Percentiles rank a stretch among this genome's conserved stretches.
Evolutionary conservation across 2,329 filamentous ascomycete genomes (phyloP).

Genomic region (Blastomyces gilchristii): DNA sequence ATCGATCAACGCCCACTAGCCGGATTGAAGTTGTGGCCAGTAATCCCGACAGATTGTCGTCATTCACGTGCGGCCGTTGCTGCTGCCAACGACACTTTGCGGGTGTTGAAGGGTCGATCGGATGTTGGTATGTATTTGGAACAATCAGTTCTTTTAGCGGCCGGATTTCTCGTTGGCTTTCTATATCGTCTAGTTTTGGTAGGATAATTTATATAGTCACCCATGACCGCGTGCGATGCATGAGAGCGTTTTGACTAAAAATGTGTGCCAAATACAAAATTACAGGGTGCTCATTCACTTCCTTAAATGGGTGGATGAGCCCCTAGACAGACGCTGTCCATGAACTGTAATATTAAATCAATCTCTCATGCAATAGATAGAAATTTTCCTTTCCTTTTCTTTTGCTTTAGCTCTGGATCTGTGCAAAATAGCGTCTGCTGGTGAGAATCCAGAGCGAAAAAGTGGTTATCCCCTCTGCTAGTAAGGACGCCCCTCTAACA

Average conservation of each 20-base stretch:
- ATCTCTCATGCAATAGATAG: not conserved
- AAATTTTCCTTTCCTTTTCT: too few relatives aligned
- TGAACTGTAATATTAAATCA: not conserved
- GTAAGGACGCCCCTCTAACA: not conserved
- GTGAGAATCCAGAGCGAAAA: not conserved
- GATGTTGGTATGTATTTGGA: conserved; percentile 47
- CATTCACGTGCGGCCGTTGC: conserved; percentile 48
- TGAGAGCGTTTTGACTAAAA: too few relatives aligned
- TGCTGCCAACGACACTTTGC: conserved; percentile 41
- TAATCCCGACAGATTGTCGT: conserved; percentile 46
- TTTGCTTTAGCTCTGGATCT: not conserved
- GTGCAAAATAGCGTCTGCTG: not conserved
- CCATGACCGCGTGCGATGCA: too few relatives aligned
- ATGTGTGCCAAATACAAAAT: too few relatives aligned
- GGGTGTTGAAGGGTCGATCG: conserved; percentile 50
- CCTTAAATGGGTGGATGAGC: too few relatives aligned
- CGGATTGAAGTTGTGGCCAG: conserved; percentile 50
- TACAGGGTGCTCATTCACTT: too few relatives aligned
- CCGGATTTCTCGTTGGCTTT: not conserved
- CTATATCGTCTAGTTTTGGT: too few relatives aligned
- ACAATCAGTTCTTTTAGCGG: conserved; percentile 42
- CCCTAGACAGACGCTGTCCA: too few relatives aligned
- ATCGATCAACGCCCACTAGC: conserved; percentile 26
- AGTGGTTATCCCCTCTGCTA: not conserved
- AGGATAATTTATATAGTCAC: too few relatives aligned